A percentile compares a stretch with the other conserved stretches of the same genome.
Evolutionary conservation across 2,329 filamentous ascomycete genomes (phyloP).

Genomic region (Xylaria sp.): DNA sequence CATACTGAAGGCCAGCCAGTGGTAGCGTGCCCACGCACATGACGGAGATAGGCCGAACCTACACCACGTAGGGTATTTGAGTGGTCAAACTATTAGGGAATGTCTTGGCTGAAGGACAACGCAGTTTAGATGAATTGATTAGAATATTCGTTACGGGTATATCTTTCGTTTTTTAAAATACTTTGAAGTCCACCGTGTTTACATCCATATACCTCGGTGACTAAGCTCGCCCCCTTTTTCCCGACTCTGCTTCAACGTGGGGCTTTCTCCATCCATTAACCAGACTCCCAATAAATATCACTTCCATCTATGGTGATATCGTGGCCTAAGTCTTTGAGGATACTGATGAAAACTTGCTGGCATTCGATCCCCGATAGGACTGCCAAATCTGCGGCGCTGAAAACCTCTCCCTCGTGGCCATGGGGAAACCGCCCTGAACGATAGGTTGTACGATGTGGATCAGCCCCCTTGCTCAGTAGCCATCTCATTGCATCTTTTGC

Average conservation of each 20-base stretch:
- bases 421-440: not conserved
- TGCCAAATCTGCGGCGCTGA: constrained; percentile 10
- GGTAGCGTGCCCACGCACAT: no score
- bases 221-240: no score
- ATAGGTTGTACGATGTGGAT: constrained; percentile 4
- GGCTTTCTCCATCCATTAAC: not conserved
- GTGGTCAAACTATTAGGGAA: no score
- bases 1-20: not conserved
- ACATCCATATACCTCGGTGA: no score
- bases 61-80: no score
- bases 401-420: constrained; percentile 1
- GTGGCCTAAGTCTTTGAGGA: constrained; percentile 9
- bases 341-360: not conserved
- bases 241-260: no score
- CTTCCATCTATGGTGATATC: not conserved
- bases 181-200: no score
- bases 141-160: no score
- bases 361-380: not conserved
- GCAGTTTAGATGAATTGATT: no score
- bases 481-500: constrained; percentile 9
- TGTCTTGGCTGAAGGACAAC: no score
- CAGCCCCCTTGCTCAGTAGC: not conserved
- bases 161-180: no score
- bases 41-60: no score
- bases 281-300: constrained; percentile 13